Percentiles rank a stretch among this genome's conserved stretches.
Evolutionary conservation across 73 alveolate species (phyloP).

Genomic region (Uronychia binucleata): DNA sequence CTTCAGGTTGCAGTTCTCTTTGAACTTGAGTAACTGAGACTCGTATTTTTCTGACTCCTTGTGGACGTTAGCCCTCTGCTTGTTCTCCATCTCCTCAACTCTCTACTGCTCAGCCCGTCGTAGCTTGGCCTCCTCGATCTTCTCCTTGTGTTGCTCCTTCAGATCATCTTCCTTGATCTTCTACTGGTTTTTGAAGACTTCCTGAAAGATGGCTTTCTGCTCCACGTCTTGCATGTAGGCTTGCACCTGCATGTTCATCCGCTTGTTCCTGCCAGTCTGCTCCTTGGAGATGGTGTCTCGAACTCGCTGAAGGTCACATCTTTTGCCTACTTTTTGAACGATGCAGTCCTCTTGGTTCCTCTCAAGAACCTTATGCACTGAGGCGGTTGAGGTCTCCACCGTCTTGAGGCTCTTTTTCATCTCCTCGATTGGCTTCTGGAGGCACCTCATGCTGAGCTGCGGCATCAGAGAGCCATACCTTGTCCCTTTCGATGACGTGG

Average conservation of each 20-base stretch:
- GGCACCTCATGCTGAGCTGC: neutral
- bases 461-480: neutral
- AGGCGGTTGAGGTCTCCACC: neutral
- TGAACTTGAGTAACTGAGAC: neutral
- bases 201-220: slow-evolving; percentile 48
- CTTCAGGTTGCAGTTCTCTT: neutral
- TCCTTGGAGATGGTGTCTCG: neutral
- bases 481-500: slow-evolving; percentile 44
- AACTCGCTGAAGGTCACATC: neutral
- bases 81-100: neutral
- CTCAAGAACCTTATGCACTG: neutral
- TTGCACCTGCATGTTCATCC: neutral
- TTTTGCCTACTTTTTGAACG: neutral
- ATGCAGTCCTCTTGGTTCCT: neutral
- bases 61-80: neutral
- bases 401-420: neutral
- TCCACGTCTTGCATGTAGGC: slow-evolving; percentile 10
- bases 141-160: neutral
- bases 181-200: slow-evolving; percentile 29
- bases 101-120: slow-evolving; percentile 6
- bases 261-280: neutral
- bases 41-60: neutral
- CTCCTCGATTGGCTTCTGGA: slow-evolving; percentile 19
- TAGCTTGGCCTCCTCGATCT: neutral
- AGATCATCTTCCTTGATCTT: slow-evolving; percentile 39